Conservation (phyloP, 805 yeast species). For the Blastobotrys muscicola region DNA sequence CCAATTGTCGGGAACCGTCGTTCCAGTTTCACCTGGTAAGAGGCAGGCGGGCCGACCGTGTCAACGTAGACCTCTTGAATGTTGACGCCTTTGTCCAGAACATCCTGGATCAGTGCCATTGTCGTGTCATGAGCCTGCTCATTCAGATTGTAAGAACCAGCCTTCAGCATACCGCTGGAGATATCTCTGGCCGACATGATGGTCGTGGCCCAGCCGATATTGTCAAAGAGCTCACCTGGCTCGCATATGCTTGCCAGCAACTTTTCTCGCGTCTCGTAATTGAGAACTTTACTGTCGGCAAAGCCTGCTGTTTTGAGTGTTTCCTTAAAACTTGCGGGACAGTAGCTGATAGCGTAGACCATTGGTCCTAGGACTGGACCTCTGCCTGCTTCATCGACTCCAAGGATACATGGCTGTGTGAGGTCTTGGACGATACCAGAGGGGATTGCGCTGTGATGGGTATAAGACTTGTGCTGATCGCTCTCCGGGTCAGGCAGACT, state of each 20-base stretch:
- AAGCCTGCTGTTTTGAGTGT: slow-evolving; percentile 60
- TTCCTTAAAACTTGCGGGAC: slow-evolving; percentile 43
- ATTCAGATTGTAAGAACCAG: slow-evolving; percentile 65
- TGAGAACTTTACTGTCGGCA: slow-evolving; percentile 86
- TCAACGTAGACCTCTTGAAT: slow-evolving; percentile 75
- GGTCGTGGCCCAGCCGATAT: slow-evolving; percentile 83
- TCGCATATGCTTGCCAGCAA: slow-evolving; percentile 53
- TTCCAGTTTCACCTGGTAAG: slow-evolving; percentile 70
- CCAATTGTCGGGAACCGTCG: slow-evolving; percentile 57
- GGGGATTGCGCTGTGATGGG: slow-evolving; percentile 15
- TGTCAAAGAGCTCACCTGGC: slow-evolving; percentile 35
- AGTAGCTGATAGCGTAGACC: slow-evolving; percentile 89
- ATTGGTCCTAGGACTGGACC: slow-evolving; percentile 98
- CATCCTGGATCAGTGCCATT: slow-evolving; percentile 60
- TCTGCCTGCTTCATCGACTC: slow-evolving; percentile 98
- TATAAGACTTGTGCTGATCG: slow-evolving; percentile 13
- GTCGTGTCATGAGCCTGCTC: slow-evolving; percentile 97
- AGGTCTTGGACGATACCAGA: not conserved
- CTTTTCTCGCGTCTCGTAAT: slow-evolving; percentile 56
- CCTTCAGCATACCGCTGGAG: slow-evolving; percentile 76
- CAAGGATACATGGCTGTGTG: slow-evolving; percentile 38
- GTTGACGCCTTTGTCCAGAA: slow-evolving; percentile 51
- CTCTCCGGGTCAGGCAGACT: too few relatives aligned
- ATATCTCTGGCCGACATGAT: slow-evolving; percentile 83
- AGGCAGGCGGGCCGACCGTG: slow-evolving; percentile 91